Evolutionary conservation across 1,284 basidiomycete genomes (phyloP).

Genomic region (Sparassis latifolia): DNA sequence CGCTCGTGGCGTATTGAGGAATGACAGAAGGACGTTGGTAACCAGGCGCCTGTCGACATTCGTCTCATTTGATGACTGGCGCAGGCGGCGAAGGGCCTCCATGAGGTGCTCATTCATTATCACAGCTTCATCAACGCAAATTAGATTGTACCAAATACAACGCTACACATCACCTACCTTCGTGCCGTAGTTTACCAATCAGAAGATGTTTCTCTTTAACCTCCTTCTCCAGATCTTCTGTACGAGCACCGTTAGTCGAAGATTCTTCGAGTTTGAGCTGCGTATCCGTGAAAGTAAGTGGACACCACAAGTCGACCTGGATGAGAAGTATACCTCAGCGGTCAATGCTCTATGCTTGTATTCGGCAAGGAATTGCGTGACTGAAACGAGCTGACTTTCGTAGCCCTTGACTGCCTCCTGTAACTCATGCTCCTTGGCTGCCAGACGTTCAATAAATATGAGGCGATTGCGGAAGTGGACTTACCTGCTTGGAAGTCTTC

Average conservation of each 20-base stretch:
- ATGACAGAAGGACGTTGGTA: constrained; percentile 91
- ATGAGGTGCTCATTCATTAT: constrained; percentile 98
- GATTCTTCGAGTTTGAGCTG: constrained; percentile 72
- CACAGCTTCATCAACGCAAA: constrained; percentile 51
- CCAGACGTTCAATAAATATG: constrained; percentile 13
- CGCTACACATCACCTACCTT: constrained; percentile 51
- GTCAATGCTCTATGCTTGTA: constrained; percentile 81
- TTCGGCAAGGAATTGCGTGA: constrained; percentile 73
- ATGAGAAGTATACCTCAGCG: constrained; percentile 60
- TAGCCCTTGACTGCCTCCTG: constrained; percentile 77
- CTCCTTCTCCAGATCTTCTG: constrained; percentile 77
- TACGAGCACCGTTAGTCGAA: constrained; percentile 57
- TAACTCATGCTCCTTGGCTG: constrained; percentile 73
- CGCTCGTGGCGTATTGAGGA: constrained; percentile 84
- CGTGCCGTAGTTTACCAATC: constrained; percentile 90
- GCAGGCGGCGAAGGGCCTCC: constrained; percentile 90
- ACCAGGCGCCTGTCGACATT: constrained; percentile 93
- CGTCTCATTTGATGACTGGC: constrained; percentile 78
- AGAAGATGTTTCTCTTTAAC: constrained; percentile 91
- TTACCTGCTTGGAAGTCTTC: constrained; percentile 91
- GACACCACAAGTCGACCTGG: too few species aligned
- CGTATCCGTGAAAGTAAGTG: background rate
- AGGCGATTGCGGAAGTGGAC: constrained; percentile 20
- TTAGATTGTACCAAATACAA: background rate
- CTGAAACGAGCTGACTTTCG: constrained; percentile 65